Evolutionary conservation across 768 basidiomycete genomes (phyloP).

Genomic region (Serendipita sp.): DNA sequence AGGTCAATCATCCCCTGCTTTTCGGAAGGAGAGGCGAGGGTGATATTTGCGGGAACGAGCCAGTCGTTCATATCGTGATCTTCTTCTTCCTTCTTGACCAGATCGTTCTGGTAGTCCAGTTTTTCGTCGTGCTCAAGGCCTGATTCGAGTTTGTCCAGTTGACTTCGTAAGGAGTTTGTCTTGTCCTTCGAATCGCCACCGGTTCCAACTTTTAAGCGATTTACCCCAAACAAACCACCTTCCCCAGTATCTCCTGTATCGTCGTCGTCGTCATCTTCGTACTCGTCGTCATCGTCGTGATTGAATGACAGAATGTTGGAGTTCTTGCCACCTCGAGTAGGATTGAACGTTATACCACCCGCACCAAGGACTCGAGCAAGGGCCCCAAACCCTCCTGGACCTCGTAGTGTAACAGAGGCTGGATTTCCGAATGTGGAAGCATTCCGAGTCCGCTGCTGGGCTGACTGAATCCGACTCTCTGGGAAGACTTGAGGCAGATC

Average conservation of each 20-base stretch:
- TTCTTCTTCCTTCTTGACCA: slow-evolving; percentile 7
- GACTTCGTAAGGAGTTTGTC: slow-evolving; percentile 24
- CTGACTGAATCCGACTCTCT: slow-evolving; percentile 25
- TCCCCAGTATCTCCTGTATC: slow-evolving; percentile 16
- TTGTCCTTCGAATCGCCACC: slow-evolving; percentile 30
- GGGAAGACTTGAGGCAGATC: slow-evolving; percentile 64
- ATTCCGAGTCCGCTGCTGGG: slow-evolving; percentile 9
- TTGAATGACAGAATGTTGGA: slow-evolving; percentile 44
- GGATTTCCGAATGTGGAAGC: slow-evolving; percentile 9
- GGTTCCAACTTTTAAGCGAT: slow-evolving; percentile 22
- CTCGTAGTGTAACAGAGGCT: slow-evolving; percentile 13
- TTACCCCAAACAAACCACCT: slow-evolving; percentile 19
- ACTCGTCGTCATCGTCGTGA: slow-evolving; percentile 39
- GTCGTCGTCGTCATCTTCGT: slow-evolving; percentile 44
- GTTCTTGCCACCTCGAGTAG: slow-evolving; percentile 34
- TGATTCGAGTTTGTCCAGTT: slow-evolving; percentile 11
- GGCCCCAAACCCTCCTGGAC: slow-evolving; percentile 22
- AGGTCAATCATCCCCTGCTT: slow-evolving; percentile 8
- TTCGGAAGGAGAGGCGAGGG: not conserved
- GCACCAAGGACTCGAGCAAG: slow-evolving; percentile 40
- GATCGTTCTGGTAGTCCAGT: slow-evolving; percentile 11
- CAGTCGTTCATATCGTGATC: slow-evolving; percentile 8
- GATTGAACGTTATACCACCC: slow-evolving; percentile 53
- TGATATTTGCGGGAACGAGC: not conserved
- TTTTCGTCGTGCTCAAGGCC: slow-evolving; percentile 14